Base-by-base conservation (phyloP, 2,329 filamentous ascomycete genomes). In the Pseudocercospora fijiensis region DNA sequence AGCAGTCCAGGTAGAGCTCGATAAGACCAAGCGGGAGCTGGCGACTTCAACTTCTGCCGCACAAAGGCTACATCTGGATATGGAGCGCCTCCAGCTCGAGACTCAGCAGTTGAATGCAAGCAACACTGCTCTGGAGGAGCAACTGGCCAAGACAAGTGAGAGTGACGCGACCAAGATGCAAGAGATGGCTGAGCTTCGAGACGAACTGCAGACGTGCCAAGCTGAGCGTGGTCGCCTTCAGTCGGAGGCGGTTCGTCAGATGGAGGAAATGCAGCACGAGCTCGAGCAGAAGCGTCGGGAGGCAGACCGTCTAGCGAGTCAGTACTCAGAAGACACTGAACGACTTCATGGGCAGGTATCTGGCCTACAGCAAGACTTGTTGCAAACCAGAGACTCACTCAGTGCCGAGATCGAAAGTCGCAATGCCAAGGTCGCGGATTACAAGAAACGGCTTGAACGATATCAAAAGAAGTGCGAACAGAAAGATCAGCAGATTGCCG, bases 211-310 rank as follows among this genome's bases (percentile, higher is more conserved):
- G 49, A 56, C 65, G 7, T 61, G 62, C 16, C 56, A 62, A 10
- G 20, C 22, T 4, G 65, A 66, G 45, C 57, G 51, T 9, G 55
- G 61, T 16, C 55, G 51, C 4, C 18, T 60, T 10, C n/a, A 28
- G 5, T 22, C n/a, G 33, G 45, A 49, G 1, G 37, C 65, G 4
- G 41, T 20, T 4, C 26, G 81, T 57, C 72, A 75, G 7, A 64
- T 80, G 2, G 77, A 80, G 26, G 75, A 78, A n/a, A 65, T 80
- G 16, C 74, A 79, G 28, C 73, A 77, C 51, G 66, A 76, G 24
- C 58, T 80, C 1, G 65, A 63, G 4, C 68, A 70, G 27, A 74
- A 71, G 27, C 57, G 45, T 8, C 60, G 30, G 4, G 62, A 67
- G 37, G 24, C 47, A 2, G 43, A 24, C 16, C 30, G 27, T 18